phyloP scores from a whole-genome alignment of 495 filamentous ascomycete species.

The Xylaria castorea region DNA sequence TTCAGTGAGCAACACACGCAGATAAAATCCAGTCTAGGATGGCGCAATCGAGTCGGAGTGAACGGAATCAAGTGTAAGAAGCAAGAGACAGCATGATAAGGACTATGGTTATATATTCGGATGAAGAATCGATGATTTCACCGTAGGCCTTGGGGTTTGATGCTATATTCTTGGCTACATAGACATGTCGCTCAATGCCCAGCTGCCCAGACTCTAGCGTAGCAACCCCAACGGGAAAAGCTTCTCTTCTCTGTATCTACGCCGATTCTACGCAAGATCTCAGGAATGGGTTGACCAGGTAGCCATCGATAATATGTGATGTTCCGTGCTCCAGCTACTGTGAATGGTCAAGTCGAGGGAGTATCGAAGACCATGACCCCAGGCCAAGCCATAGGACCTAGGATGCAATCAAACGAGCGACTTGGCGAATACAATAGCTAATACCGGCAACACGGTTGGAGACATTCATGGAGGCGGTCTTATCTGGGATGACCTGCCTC shows the following conservation, averaged over 20 bases:
- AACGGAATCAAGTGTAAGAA: not conserved
- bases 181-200: not conserved
- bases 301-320: not conserved
- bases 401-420: not conserved
- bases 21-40: not conserved
- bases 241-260: not conserved
- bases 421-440: not conserved
- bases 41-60: not conserved
- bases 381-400: not conserved
- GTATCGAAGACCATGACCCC: not conserved
- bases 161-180: constrained; percentile 17
- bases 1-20: not conserved
- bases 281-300: not conserved
- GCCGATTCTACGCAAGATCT: not conserved
- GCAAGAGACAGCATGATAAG: not conserved
- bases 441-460: constrained; percentile 9
- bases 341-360: not conserved
- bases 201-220: constrained; percentile 3
- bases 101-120: not conserved
- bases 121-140: not conserved
- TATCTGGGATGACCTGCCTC: constrained; percentile 21
- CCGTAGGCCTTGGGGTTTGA: constrained; percentile 7
- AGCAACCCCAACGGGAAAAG: not conserved
- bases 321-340: not conserved
- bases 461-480: not conserved